These are phyloP conservation scores for Geotrichum europaeum DNA, from an alignment of 1,139 yeast genomes.

Conservation along the genomic window DNA sequence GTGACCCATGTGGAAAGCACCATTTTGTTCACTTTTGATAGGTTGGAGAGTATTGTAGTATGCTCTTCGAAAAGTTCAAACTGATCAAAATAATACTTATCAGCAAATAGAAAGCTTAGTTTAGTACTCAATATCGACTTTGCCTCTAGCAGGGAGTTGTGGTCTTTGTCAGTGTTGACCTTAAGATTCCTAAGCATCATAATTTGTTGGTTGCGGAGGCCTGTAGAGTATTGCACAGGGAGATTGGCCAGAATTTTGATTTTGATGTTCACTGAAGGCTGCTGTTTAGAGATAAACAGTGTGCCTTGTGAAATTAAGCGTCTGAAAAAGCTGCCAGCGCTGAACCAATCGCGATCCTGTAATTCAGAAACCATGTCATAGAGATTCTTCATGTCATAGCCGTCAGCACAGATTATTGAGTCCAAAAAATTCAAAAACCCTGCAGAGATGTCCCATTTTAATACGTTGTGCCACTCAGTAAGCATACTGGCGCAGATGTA, in stretches of 20 bases:
- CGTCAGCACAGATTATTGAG: constrained; percentile 20
- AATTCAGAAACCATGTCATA: constrained; percentile 53
- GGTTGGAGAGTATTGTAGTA: neutral
- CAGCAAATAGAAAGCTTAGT: constrained; percentile 17
- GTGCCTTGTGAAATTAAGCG: constrained; percentile 79
- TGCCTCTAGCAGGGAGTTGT: constrained; percentile 7
- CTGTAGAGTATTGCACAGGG: constrained; percentile 36
- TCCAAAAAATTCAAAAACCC: constrained; percentile 30
- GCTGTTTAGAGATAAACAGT: constrained; percentile 41
- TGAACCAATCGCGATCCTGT: constrained; percentile 43
- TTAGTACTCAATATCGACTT: constrained; percentile 1
- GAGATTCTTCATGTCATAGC: constrained; percentile 36
- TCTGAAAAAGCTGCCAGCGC: constrained; percentile 65
- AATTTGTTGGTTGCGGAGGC: constrained; percentile 24
- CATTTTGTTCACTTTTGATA: constrained; percentile 20
- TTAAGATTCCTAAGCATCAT: constrained; percentile 23
- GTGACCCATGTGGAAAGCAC: constrained; percentile 22
- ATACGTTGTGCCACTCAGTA: constrained; percentile 18
- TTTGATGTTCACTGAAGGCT: constrained; percentile 37
- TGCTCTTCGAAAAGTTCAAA: constrained; percentile 17
- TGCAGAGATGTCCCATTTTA: constrained; percentile 29
- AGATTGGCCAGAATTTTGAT: constrained; percentile 47
- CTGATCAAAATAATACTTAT: constrained; percentile 5
- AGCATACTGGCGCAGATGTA: constrained; percentile 26
- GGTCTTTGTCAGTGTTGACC: constrained; percentile 6